Base-by-base conservation (phyloP, 306 rosid genomes). In the Acacia acuminata region DNA sequence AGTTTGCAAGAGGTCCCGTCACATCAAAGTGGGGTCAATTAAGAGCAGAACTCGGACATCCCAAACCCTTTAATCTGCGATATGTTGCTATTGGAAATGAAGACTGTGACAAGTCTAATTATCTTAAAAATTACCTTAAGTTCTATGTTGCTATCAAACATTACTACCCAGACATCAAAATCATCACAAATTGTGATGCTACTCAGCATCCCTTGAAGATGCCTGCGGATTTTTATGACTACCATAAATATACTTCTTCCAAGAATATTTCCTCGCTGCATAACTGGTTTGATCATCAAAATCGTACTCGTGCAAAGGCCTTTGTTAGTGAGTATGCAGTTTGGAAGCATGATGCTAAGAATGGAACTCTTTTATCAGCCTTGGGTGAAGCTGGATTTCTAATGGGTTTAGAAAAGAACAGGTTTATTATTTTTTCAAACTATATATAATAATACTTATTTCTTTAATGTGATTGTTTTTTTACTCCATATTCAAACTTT, bases 291-390 rank as follows among this genome's bases (percentile, higher is more conserved):
- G 68, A 61, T 13, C 27, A 53, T 38, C 45, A 88, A 55, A 82
- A 91, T n/a, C 93, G 94, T 45, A 78, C 27, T 16, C 89, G 91
- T 68, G 89, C 88, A 25, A 90, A 90, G 3, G 36, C 97, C 79
- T 93, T 95, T 82, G 94, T 94, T 17, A 92, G 98, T 40, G 98
- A 94, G 66, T 94, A 95, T 85, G 98, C 98, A 25, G 98, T 42
- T 58, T 94, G 42, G 8, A 38, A 38, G 42, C 42, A 38, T 38
- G 42, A 38, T 38, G 42, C 42, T 38, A 38, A 6, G 42, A 38
- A 38, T 38, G 42, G 42, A 38, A 38, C 42, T 38, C 42, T 38
- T 38, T 38, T 38, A 38, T 38, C 42, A 38, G 42, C 42, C 42
- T 38, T 38, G 42, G 42, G 42, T 38, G 42, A 38, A 38, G 42